phyloP scores from a whole-genome alignment of 352 stramenopile species.

The Phytophthora idaei region DNA sequence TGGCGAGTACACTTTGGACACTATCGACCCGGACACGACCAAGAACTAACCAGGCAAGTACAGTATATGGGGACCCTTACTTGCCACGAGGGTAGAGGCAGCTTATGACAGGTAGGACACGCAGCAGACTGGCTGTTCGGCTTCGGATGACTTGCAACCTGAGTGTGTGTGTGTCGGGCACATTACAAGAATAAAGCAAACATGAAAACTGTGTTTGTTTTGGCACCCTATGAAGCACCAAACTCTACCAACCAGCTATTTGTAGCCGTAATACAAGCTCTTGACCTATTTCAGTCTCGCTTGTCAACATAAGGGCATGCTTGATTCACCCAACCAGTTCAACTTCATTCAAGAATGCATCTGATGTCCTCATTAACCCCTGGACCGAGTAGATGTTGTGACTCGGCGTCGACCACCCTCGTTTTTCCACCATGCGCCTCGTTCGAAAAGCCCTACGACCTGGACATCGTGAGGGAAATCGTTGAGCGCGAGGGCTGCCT shows the following conservation, averaged over 20 bases:
- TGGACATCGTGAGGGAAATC: slow-evolving; percentile 77
- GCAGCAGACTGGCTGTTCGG: background rate
- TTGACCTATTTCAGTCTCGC: slow-evolving; percentile 18
- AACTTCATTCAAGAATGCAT: background rate
- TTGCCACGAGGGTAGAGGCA: slow-evolving; percentile 7
- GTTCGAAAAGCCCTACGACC: slow-evolving; percentile 51
- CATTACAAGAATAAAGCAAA: no score
- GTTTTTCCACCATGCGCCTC: slow-evolving; percentile 38
- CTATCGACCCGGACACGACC: slow-evolving; percentile 40
- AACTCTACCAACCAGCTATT: no score
- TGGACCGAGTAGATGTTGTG: background rate
- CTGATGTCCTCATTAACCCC: slow-evolving; percentile 14
- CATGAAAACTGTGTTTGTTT: background rate
- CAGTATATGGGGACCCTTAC: slow-evolving; percentile 4
- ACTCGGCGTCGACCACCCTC: slow-evolving; percentile 13
- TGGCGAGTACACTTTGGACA: slow-evolving; percentile 77
- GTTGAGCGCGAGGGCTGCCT: slow-evolving; percentile 83
- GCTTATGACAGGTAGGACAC: slow-evolving; percentile 6
- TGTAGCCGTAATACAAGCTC: no score
- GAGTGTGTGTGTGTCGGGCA: no score
- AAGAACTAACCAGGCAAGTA: slow-evolving; percentile 31
- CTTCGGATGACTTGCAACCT: no score
- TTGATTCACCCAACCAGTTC: background rate
- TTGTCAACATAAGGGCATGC: background rate
- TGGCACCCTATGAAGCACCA: background rate